Evolutionary conservation across 1,284 basidiomycete genomes (phyloP), one percentile per base, ranked within the genome.

Genomic region (Trametes hirsuta): DNA sequence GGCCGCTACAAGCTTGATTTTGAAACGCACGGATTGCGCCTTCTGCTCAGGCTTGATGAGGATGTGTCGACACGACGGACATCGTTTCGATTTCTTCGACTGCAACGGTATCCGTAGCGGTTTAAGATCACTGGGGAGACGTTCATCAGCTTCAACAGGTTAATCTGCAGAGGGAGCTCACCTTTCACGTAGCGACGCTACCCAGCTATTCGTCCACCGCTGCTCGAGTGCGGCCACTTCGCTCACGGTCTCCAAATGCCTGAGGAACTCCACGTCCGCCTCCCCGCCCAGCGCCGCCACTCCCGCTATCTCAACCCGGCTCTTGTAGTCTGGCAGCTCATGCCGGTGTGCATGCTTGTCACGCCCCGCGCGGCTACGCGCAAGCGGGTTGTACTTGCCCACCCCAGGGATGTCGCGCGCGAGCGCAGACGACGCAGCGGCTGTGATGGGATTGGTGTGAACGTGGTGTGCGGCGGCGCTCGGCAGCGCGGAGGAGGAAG

Each of bases 11-110:
- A 98, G 88, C 74, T 97, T 98, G 77, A 99, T 98, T 77, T 98
- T 98, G 84, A 91, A 98, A 6, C 93, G 86, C 36, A 93, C 90
- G 6, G 93, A 94, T 68, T 94, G 91, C 0, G 95, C 90, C 74
- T 98, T 99, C 69, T 95, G 92, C 73, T 99, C 97, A 1, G 97
- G 97, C 71, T 98, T 97, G 76, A 98, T 97, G 61, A 99, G 85
- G 67, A 98, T 97, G 76, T 98, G 97, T 14, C 93, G 88, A 73
- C 97, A 99, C 2, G 84, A 84, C 5, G 94, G 90, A 77, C 97
- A 99, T 6, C 97, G 91, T 76, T 98, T 98, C 2, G 95, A 95
- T 51, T 92, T 85, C 75, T 98, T 98, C 0, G 95, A 92, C 63
- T 92, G 91, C 2, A 99, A 82, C 0, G 94, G 94, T 64, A 98